These are phyloP conservation scores for Tetratostichococcus sp. DNA, from an alignment of 139 green algal species.

Conservation along the genomic window DNA sequence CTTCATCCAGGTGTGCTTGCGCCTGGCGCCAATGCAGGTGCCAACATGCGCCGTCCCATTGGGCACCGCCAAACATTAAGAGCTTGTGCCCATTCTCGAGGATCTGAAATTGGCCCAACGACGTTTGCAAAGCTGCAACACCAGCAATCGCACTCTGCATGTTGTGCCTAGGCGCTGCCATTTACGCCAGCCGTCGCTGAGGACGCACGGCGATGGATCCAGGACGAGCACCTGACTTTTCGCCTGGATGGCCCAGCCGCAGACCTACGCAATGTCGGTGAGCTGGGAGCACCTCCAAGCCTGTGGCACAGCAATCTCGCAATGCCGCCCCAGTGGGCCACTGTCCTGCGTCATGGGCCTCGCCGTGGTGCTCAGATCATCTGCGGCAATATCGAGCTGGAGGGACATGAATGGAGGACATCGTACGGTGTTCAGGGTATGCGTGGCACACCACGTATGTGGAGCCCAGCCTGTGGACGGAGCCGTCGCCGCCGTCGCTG, in stretches of 20 bases:
- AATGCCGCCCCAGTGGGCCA: too few relatives aligned
- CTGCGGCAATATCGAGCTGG: too few relatives aligned
- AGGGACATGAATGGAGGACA: too few relatives aligned
- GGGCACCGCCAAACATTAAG: too few relatives aligned
- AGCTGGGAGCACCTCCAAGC: too few relatives aligned
- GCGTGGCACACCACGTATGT: conserved; percentile 16
- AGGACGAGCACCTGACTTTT: conserved; percentile 1
- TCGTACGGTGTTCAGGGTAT: conserved; percentile 7
- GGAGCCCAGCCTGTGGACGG: conserved; percentile 22
- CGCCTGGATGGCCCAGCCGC: neutral
- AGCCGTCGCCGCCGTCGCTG: conserved; percentile 17
- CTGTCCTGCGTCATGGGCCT: too few relatives aligned
- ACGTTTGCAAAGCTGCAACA: too few relatives aligned
- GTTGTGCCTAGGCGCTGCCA: neutral
- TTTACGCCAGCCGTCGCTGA: neutral
- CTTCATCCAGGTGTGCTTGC: neutral
- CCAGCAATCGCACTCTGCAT: too few relatives aligned
- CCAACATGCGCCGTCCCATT: neutral
- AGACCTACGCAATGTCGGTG: conserved; percentile 1
- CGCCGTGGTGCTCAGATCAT: too few relatives aligned
- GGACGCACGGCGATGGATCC: neutral
- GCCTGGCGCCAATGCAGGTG: neutral
- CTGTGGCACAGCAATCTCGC: too few relatives aligned
- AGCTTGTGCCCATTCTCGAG: too few relatives aligned
- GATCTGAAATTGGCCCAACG: too few relatives aligned